phyloP scores from a whole-genome alignment of 164 flowering plant species.

The Chimonanthus praecox region DNA sequence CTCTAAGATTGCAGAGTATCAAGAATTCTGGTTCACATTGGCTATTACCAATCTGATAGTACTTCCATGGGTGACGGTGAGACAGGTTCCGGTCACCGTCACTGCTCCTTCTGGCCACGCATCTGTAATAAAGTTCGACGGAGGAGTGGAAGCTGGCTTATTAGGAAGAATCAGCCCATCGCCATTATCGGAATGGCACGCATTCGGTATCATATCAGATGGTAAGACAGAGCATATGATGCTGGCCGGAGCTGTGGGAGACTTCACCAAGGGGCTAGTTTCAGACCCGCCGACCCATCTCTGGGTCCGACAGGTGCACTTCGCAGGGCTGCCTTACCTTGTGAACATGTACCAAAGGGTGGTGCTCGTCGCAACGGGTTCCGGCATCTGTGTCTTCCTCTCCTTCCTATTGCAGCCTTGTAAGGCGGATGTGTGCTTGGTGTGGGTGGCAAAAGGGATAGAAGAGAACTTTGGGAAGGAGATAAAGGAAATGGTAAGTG shows the following conservation, averaged over 20 bases:
- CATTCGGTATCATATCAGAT: conserved; percentile 72
- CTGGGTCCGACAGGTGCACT: conserved; percentile 60
- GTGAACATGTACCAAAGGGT: conserved; percentile 57
- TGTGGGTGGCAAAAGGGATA: conserved; percentile 58
- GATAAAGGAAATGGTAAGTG: conserved; percentile 42
- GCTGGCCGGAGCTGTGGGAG: conserved; percentile 79
- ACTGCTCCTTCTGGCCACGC: conserved; percentile 57
- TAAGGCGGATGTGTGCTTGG: conserved; percentile 40
- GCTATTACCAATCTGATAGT: conserved; percentile 46
- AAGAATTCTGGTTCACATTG: conserved; percentile 59
- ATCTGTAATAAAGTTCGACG: conserved; percentile 48
- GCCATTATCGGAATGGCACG: conserved; percentile 71
- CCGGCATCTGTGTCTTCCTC: conserved; percentile 59
- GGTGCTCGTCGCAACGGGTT: conserved; percentile 63
- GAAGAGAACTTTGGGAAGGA: conserved; percentile 55
- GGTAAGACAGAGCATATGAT: conserved; percentile 55
- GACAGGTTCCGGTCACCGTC: conserved; percentile 41
- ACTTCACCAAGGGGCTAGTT: conserved; percentile 61
- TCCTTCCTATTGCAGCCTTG: conserved; percentile 55
- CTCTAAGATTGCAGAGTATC: conserved; percentile 27
- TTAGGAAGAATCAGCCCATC: conserved; percentile 66
- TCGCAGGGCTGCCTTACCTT: conserved; percentile 61
- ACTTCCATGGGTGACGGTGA: conserved; percentile 58
- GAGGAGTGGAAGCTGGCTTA: conserved; percentile 53
- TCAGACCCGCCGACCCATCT: conserved; percentile 54